Conservation (phyloP, 2,329 filamentous ascomycete genomes). For the Exophiala alcalophila region DNA sequence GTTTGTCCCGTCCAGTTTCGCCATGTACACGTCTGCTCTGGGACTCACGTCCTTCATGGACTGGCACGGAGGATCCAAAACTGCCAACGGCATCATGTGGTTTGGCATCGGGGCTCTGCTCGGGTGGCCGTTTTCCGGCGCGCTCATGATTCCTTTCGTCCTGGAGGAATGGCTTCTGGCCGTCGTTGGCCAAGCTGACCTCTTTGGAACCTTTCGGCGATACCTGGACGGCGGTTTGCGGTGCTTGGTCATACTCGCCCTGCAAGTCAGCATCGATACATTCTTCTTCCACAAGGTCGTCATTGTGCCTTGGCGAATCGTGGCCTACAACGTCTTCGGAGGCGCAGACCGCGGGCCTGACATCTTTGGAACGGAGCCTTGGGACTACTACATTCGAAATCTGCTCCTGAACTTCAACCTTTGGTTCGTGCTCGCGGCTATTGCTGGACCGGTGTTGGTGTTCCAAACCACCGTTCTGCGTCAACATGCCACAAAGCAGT, state of each 20-base stretch:
- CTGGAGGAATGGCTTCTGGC: conserved; percentile 68
- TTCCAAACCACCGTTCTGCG: conserved; percentile 66
- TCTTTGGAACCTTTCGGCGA: conserved; percentile 59
- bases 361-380: conserved; percentile 92
- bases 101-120: conserved; percentile 81
- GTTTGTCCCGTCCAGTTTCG: conserved; percentile 89
- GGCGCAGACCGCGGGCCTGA: conserved; percentile 74
- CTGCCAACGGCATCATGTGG: conserved; percentile 81
- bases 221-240: conserved; percentile 66
- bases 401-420: conserved; percentile 90
- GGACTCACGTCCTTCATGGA: conserved; percentile 88
- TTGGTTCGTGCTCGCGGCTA: conserved; percentile 80
- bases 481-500: conserved; percentile 60
- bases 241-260: conserved; percentile 62
- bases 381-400: conserved; percentile 95
- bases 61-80: conserved; percentile 75
- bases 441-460: conserved; percentile 70
- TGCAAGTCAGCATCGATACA: conserved; percentile 70
- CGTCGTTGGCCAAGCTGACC: conserved; percentile 49
- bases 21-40: conserved; percentile 90
- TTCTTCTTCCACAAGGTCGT: conserved; percentile 80
- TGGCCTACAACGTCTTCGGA: conserved; percentile 92
- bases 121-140: conserved; percentile 92
- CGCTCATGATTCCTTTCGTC: conserved; percentile 76
- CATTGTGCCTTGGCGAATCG: conserved; percentile 84